Evolutionary conservation across 2,329 filamentous ascomycete species (phyloP), one percentile per base, ranked within the genome.

Genomic region (Cadophora malorum): DNA sequence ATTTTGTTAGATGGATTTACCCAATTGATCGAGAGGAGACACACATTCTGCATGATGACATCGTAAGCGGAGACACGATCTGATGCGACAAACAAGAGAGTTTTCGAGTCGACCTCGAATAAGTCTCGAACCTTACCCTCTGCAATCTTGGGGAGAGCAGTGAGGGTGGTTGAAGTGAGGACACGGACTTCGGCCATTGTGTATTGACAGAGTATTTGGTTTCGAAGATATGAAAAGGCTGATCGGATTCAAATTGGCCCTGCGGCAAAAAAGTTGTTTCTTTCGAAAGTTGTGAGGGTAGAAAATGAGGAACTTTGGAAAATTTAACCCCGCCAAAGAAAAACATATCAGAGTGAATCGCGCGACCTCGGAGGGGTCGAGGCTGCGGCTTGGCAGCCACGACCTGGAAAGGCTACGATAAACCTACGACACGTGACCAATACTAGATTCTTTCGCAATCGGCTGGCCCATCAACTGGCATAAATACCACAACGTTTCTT

Each of bases 41-140:
- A 76, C 78, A 90, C 89, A 81, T 96, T 97, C 75, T 87, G 82
- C 85, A 97, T 89, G 74, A 97, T 88, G 74, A 96, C 93, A 85
- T 98, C 95, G 83, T 95, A 98, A 66, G 96, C 96, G 28, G 93
- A 97, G 79, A 97, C 96, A 73, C 96, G 91, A 82, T 97, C 94
- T 16, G 92, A 91, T 28, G 92, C 91, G 65, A 94, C 89, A 78
- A 97, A 95, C 66, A 97, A 89, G 4, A 97, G 86, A 2, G 88
- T 91, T 16, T 86, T 81, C 55, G 88, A 83, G 78, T 92, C 87
- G 63, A 96, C 82, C 70, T 87, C 84, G 79, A 93, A 96, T 50
- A 96, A 85, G 76, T 96, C 92, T 75, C 93, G 88, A 28, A 96
- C 93, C 82, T 96, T 96, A 73, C 84, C 83, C 45, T 79, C 78